phyloP scores from a whole-genome alignment of 2,329 filamentous ascomycete species.

The Phaeosphaeriaceae sp. region DNA sequence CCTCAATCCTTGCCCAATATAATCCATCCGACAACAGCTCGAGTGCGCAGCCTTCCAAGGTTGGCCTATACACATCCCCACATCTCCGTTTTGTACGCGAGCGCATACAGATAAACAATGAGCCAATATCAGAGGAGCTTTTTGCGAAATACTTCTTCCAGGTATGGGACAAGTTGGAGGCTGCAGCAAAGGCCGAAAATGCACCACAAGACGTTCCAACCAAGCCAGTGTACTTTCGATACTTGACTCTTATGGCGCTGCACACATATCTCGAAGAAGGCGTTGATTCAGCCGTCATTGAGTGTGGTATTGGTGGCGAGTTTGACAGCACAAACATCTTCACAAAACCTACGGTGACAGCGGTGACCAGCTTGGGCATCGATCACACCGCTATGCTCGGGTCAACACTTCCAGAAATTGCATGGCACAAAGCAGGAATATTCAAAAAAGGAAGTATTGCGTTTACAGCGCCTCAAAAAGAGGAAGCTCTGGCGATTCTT shows the following conservation, averaged over 20 bases:
- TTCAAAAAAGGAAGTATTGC: slow-evolving; percentile 71
- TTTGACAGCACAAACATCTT: slow-evolving; percentile 92
- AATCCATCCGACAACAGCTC: slow-evolving; percentile 44
- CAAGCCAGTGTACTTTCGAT: slow-evolving; percentile 93
- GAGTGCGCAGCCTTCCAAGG: slow-evolving; percentile 54
- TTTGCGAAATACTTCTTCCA: slow-evolving; percentile 85
- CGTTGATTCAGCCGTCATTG: slow-evolving; percentile 79
- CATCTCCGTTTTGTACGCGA: slow-evolving; percentile 85
- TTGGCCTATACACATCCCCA: slow-evolving; percentile 85
- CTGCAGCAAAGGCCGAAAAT: slow-evolving; percentile 59
- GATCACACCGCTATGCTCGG: slow-evolving; percentile 86
- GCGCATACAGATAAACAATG: slow-evolving; percentile 80
- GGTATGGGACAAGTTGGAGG: slow-evolving; percentile 74
- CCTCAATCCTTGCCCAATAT: slow-evolving; percentile 75
- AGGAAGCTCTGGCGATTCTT: slow-evolving; percentile 62
- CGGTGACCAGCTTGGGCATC: slow-evolving; percentile 81
- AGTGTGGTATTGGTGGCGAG: slow-evolving; percentile 94
- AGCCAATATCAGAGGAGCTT: slow-evolving; percentile 68
- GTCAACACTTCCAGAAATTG: slow-evolving; percentile 77
- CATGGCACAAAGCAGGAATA: slow-evolving; percentile 92
- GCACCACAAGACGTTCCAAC: slow-evolving; percentile 57
- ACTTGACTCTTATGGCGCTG: slow-evolving; percentile 85
- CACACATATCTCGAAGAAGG: slow-evolving; percentile 80
- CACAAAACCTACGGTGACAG: slow-evolving; percentile 70
- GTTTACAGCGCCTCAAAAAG: slow-evolving; percentile 67